Conservation (phyloP, 1,284 basidiomycete species). For the Heliocybe sulcata region DNA sequence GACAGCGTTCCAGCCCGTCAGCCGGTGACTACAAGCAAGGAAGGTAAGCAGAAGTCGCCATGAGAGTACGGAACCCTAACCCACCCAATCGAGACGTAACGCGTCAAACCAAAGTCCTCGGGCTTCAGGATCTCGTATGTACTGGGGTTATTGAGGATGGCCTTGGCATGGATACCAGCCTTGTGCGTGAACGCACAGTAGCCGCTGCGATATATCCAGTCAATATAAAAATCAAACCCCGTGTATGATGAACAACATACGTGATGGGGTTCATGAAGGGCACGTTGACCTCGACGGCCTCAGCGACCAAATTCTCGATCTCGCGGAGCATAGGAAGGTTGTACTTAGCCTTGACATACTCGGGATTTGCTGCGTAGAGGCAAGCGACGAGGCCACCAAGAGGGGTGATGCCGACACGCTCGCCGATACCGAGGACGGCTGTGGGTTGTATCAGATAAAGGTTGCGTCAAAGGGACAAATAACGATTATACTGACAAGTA, state of each 20-base stretch:
- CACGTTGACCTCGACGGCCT: conserved; percentile 96
- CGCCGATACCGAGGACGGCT: conserved; percentile 94
- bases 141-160: conserved; percentile 98
- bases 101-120: conserved; percentile 95
- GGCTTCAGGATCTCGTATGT: conserved; percentile 98
- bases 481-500: conserved; percentile 63
- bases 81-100: conserved; percentile 96
- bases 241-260: conserved; percentile 31
- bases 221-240: not conserved
- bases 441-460: conserved; percentile 6
- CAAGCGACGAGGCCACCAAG: conserved; percentile 96
- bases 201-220: conserved; percentile 42
- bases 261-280: conserved; percentile 96
- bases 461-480: not conserved
- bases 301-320: conserved; percentile 98
- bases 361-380: conserved; percentile 93
- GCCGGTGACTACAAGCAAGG: conserved; percentile 59
- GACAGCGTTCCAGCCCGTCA: conserved; percentile 98
- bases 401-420: conserved; percentile 98
- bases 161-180: conserved; percentile 99
- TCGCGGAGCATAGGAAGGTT: conserved; percentile 96
- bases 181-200: conserved; percentile 99
- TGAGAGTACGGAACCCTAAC: conserved; percentile 14
- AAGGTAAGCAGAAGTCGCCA: not conserved
- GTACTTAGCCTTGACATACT: conserved; percentile 99